Percentiles rank a stretch among this genome's conserved stretches.
Conservation (phyloP, 306 rosid genomes). For the Ormosia emarginata region DNA sequence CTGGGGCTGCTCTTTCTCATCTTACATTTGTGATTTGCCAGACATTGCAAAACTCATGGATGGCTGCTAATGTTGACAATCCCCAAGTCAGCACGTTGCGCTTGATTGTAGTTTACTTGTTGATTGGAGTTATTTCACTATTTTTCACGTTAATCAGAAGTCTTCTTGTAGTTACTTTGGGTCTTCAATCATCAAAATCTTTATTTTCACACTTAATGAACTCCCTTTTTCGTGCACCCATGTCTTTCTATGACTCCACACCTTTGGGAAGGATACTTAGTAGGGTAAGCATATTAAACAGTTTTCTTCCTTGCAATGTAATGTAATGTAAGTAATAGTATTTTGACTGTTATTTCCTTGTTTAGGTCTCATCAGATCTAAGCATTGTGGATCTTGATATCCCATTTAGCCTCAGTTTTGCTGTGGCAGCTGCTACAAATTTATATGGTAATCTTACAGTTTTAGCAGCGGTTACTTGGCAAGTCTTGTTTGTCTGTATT, state of each 20-base stretch:
- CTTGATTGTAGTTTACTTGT: conserved; percentile 36
- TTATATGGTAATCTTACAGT: conserved; percentile 31
- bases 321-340: neutral
- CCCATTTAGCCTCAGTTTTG: conserved; percentile 19
- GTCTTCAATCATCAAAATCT: conserved; percentile 39
- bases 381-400: conserved; percentile 52
- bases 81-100: conserved; percentile 8
- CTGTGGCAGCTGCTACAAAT: conserved; percentile 11
- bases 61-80: conserved; percentile 50
- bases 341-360: neutral
- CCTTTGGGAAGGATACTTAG: conserved; percentile 64
- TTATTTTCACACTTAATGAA: conserved; percentile 34
- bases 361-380: conserved; percentile 55
- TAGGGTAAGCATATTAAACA: conserved; percentile 34
- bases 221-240: conserved; percentile 58
- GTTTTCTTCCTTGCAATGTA: neutral
- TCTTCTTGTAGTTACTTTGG: conserved; percentile 19
- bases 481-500: conserved; percentile 40
- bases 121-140: conserved; percentile 22
- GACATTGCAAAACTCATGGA: conserved; percentile 41
- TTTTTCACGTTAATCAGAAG: conserved; percentile 31
- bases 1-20: conserved; percentile 8
- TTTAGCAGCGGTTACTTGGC: conserved; percentile 51
- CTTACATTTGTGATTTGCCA: conserved; percentile 30
- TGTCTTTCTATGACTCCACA: conserved; percentile 66